Evolutionary conservation across 441 rosid genomes (phyloP), one percentile per base, ranked within the genome.

Genomic region (Populus hybrid): DNA sequence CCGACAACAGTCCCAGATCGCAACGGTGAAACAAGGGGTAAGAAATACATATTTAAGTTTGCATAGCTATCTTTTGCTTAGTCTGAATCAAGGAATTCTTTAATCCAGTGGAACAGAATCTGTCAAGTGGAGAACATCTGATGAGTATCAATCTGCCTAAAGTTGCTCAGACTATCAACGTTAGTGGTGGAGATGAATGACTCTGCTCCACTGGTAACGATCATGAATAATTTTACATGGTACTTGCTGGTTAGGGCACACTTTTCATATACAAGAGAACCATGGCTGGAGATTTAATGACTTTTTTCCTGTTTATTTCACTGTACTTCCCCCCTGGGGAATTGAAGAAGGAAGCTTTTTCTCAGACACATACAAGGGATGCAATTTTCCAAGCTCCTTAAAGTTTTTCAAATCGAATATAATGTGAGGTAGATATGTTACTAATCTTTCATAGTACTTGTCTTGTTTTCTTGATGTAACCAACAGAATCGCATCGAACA

Each of bases 11-110:
- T 66, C 40, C 77, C 79, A 76, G 69, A 72, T 74, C 76, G 42
- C 71, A 84, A 73, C 12, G 74, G 73, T 64, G 76, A 77, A 80
- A 75, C 65, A 73, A 80, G 79, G 85, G 91, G 95, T 89, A 79
- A 32, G 69, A 65, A 69, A 14, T 12, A 67, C 38, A 28, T 28
- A 12, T 67, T 16, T 18, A 18, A 34, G 34, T 32, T 34, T 30
- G 32, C 32, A 30, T 30, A n/a, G 36, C 38, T 16, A 20, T 32
- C 70, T 14, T 67, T 30, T 11, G 6, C 30, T 3, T n/a, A 67
- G 32, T 67, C 74, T 73, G 50, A 69, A 24, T 64, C 75, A 63
- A 46, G 24, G 50, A 63, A 69, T 64, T 50, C 21, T 54, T 66
- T 38, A 67, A 4, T 78, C 73, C 75, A 79, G 86, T 57, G 75